phyloP scores from a whole-genome alignment of 345 rosid genomes.

The Arabis hirsuta region DNA sequence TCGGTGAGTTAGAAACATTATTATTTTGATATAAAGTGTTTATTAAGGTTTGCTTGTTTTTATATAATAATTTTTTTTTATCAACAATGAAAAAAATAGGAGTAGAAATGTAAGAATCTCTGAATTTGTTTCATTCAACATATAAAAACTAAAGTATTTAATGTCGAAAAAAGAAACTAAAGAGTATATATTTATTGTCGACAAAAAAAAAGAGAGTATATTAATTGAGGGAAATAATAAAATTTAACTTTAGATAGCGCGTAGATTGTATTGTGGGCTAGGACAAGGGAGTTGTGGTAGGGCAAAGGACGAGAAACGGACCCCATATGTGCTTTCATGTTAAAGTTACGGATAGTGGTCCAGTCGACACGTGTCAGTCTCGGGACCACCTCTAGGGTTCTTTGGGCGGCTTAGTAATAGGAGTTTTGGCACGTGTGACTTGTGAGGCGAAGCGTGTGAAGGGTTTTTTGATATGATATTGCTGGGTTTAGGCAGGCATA shows the following conservation, averaged over 20 bases:
- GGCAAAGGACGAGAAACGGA: conserved; percentile 33
- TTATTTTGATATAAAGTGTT: neutral
- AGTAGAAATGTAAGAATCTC: neutral
- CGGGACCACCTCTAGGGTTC: conserved; percentile 40
- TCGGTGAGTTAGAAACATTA: neutral
- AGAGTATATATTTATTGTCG: no score
- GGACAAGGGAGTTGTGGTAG: conserved; percentile 38
- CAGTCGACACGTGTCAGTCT: conserved; percentile 32
- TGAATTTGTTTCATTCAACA: no score
- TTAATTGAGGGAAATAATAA: no score
- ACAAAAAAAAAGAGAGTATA: no score
- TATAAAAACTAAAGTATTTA: no score
- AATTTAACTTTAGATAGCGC: conserved; percentile 33
- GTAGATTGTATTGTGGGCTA: conserved; percentile 47
- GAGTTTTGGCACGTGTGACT: conserved; percentile 53
- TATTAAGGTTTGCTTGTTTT: neutral
- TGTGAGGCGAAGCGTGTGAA: conserved; percentile 30
- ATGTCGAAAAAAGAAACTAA: no score
- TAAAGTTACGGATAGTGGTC: conserved; percentile 43
- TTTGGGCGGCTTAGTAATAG: conserved; percentile 49
- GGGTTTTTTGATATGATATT: conserved; percentile 35
- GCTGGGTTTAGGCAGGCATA: conserved; percentile 75
- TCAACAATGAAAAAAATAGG: neutral
- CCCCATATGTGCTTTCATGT: conserved; percentile 47
- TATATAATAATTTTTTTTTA: no score